Evolutionary conservation across 2,329 filamentous ascomycete species (phyloP).

Genomic region (Exophiala sp.): DNA sequence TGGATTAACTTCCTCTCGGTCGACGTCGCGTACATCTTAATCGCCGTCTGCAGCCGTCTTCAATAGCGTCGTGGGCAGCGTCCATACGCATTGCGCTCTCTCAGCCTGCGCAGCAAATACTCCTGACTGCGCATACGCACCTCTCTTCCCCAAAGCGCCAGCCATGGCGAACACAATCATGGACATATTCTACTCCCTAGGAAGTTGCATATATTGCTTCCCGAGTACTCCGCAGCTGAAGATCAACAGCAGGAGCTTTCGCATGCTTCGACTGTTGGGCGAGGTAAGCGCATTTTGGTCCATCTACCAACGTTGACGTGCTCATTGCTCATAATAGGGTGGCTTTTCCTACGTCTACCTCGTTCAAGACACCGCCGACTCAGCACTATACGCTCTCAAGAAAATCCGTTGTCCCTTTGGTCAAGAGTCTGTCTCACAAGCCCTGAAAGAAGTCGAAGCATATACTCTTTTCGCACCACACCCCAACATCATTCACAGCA

Average conservation of each 20-base stretch:
- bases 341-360: conserved; percentile 99
- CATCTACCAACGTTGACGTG: conserved; percentile 8
- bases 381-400: conserved; percentile 88
- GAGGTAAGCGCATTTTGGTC: conserved; percentile 58
- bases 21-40: no score
- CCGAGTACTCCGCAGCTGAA: conserved; percentile 89
- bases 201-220: conserved; percentile 95
- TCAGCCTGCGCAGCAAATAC: neutral
- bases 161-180: conserved; percentile 81
- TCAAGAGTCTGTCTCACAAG: conserved; percentile 89
- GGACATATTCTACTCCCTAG: conserved; percentile 85
- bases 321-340: conserved; percentile 54
- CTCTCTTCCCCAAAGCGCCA: neutral
- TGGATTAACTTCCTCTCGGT: no score
- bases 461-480: conserved; percentile 84
- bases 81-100: no score
- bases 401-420: conserved; percentile 99
- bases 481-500: conserved; percentile 78
- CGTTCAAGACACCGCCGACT: conserved; percentile 77
- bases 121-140: conserved; percentile 15
- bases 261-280: conserved; percentile 87
- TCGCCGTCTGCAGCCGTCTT: no score
- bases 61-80: no score
- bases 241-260: conserved; percentile 92
- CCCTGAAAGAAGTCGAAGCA: conserved; percentile 94